A percentile compares a stretch with the other conserved stretches of the same genome.
These are phyloP conservation scores for Anthracocystis walkeri DNA, from an alignment of 1,284 basidiomycete genomes.

Conservation along the genomic window DNA sequence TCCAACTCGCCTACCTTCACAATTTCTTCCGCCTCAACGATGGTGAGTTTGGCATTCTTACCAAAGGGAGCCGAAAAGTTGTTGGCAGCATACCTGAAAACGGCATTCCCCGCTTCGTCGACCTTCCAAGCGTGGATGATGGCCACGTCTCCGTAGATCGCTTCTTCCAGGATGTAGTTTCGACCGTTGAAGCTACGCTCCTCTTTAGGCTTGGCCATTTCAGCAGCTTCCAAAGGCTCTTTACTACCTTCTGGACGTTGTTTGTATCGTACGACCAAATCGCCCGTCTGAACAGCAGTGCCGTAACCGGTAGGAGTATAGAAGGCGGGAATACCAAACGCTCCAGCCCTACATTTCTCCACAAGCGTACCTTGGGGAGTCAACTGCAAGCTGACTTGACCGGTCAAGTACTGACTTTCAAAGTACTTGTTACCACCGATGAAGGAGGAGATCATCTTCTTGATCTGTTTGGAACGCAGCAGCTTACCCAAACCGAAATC, in stretches of 20 bases:
- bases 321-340: conserved; percentile 94
- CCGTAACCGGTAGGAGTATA: conserved; percentile 86
- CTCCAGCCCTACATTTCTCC: conserved; percentile 89
- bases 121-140: conserved; percentile 95
- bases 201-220: conserved; percentile 76
- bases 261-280: conserved; percentile 69
- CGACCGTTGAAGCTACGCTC: conserved; percentile 82
- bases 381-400: conserved; percentile 63
- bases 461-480: conserved; percentile 55
- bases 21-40: conserved; percentile 67
- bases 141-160: conserved; percentile 87
- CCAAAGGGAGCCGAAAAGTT: conserved; percentile 66
- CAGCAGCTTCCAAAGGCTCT: conserved; percentile 58
- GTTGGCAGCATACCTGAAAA: conserved; percentile 69
- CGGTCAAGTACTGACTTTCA: conserved; percentile 63
- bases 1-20: conserved; percentile 60
- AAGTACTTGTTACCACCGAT: conserved; percentile 68
- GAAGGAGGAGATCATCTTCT: conserved; percentile 65
- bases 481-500: conserved; percentile 64
- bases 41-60: conserved; percentile 65
- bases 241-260: conserved; percentile 36
- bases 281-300: conserved; percentile 71
- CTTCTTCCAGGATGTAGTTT: conserved; percentile 86
- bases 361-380: conserved; percentile 77
- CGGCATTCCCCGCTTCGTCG: conserved; percentile 76